phyloP scores from a whole-genome alignment of 768 basidiomycete genomes.

The Dioszegia crocea region DNA sequence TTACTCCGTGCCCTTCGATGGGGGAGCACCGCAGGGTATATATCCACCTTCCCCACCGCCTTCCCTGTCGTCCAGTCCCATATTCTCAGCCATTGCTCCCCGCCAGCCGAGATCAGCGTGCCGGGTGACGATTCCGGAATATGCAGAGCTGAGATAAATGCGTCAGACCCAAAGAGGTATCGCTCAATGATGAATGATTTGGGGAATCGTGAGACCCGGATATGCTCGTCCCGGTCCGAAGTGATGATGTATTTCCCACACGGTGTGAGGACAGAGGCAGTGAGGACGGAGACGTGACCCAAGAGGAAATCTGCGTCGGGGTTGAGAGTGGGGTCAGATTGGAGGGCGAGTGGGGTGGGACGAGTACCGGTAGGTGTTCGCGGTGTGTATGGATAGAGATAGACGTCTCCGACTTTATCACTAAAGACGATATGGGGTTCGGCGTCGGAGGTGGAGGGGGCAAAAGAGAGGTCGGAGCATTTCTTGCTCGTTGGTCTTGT shows the following conservation, averaged over 20 bases:
- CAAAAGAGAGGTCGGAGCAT: constrained; percentile 66
- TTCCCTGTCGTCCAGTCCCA: constrained; percentile 54
- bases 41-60: constrained; percentile 56
- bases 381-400: constrained; percentile 60
- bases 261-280: constrained; percentile 62
- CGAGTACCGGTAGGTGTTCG: constrained; percentile 20
- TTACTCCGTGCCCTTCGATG: constrained; percentile 51
- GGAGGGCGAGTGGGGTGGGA: constrained; percentile 26
- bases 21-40: constrained; percentile 52
- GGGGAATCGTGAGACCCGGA: constrained; percentile 85
- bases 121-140: constrained; percentile 53
- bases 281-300: constrained; percentile 86
- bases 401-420: constrained; percentile 94
- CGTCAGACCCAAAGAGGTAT: constrained; percentile 74
- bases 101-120: constrained; percentile 77
- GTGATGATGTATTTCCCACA: constrained; percentile 73
- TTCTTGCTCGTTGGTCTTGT: constrained; percentile 76
- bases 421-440: constrained; percentile 70
- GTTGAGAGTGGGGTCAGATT: constrained; percentile 45
- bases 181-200: constrained; percentile 78
- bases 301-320: constrained; percentile 46
- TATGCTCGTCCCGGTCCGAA: constrained; percentile 91
- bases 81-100: constrained; percentile 66
- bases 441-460: constrained; percentile 34
- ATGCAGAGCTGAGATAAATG: constrained; percentile 75